A percentile compares a stretch with the other conserved stretches of the same genome.
Evolutionary conservation across 306 rosid genomes (phyloP).

Genomic region (Oxytropis ochrocephala): DNA sequence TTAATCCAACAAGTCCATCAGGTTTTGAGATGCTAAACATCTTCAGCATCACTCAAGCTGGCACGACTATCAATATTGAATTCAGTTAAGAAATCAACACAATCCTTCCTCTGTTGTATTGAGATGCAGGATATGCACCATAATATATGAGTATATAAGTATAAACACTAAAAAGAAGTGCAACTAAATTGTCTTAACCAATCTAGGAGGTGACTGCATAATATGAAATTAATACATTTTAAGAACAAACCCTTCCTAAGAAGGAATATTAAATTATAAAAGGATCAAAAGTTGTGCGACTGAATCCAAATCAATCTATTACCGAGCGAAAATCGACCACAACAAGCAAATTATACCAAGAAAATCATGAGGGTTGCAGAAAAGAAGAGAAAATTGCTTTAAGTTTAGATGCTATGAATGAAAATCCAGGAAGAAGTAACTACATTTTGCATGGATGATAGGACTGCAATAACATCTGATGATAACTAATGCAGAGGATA

Average conservation of each 20-base stretch:
- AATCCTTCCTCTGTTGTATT: constrained; percentile 55
- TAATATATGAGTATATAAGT: too few relatives aligned
- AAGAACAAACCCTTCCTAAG: constrained; percentile 80
- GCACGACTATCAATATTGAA: constrained; percentile 51
- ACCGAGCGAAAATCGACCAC: too few relatives aligned
- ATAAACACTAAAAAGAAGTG: background rate
- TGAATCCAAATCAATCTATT: too few relatives aligned
- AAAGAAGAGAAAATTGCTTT: too few relatives aligned
- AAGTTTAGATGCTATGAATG: constrained; percentile 26
- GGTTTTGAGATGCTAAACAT: constrained; percentile 35
- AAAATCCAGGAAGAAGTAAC: constrained; percentile 24
- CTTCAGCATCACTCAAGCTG: constrained; percentile 65
- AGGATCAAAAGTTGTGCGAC: background rate
- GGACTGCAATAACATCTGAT: background rate
- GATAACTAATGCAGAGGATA: background rate
- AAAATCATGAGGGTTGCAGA: too few relatives aligned
- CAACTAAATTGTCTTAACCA: background rate
- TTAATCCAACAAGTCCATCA: background rate
- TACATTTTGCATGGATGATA: constrained; percentile 11
- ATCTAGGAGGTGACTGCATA: background rate
- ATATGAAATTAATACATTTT: constrained; percentile 55
- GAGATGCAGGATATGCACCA: background rate
- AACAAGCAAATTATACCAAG: too few relatives aligned
- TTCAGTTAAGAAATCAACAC: constrained; percentile 53
- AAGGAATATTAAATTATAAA: too few relatives aligned